Evolutionary conservation across 2,329 filamentous ascomycete species (phyloP).

Genomic region (Neopestalotiopsis sp.): DNA sequence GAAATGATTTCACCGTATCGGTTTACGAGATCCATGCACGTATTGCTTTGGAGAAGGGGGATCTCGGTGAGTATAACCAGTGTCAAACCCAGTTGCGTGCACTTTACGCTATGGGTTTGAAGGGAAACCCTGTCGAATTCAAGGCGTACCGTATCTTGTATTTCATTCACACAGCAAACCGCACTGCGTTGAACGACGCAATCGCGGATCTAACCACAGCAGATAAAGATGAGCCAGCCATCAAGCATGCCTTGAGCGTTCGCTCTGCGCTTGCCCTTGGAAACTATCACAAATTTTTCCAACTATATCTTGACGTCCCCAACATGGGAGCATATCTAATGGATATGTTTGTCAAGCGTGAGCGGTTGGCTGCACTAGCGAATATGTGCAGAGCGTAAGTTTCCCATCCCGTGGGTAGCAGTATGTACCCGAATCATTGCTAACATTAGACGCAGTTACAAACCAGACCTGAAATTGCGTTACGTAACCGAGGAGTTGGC

Average conservation of each 20-base stretch:
- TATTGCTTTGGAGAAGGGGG: conserved; percentile 96
- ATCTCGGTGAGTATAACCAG: conserved; percentile 99
- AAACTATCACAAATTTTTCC: conserved; percentile 98
- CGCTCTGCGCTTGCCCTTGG: conserved; percentile 90
- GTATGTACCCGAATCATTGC: conserved; percentile 32
- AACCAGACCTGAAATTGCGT: conserved; percentile 84
- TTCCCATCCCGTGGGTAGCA: neutral
- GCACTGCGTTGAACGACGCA: conserved; percentile 96
- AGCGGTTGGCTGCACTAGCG: conserved; percentile 88
- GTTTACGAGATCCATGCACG: conserved; percentile 98
- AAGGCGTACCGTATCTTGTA: conserved; percentile 99
- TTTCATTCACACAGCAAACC: conserved; percentile 98
- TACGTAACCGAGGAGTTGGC: conserved; percentile 96
- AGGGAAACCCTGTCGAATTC: conserved; percentile 92
- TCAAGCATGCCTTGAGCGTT: conserved; percentile 91
- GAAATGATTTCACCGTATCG: conserved; percentile 92
- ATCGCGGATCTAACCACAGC: conserved; percentile 97
- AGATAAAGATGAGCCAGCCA: conserved; percentile 85
- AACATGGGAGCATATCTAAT: conserved; percentile 98
- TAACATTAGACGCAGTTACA: conserved; percentile 74
- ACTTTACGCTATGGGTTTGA: conserved; percentile 84
- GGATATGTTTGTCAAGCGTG: conserved; percentile 97
- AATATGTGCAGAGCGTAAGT: conserved; percentile 95
- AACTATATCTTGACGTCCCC: conserved; percentile 89
- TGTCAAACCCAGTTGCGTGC: conserved; percentile 97